Percentiles rank a stretch among this genome's conserved stretches.
Conservation (phyloP, 192 early-diverging fungal genomes). For the Paraglomus occultum region DNA sequence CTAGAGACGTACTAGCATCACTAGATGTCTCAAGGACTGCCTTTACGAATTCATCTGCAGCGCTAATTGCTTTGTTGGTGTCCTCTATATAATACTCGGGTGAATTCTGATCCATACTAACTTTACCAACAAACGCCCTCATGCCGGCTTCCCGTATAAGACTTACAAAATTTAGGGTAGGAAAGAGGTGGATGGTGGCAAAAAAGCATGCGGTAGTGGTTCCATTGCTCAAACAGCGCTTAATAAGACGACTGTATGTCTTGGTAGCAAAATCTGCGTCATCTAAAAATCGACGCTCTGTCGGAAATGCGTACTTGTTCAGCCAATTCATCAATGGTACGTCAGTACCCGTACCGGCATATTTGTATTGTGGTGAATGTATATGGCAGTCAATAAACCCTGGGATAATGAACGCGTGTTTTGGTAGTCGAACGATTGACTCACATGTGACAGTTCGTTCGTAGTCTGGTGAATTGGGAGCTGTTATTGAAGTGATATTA, state of each 20-base stretch:
- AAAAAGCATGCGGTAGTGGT: slow-evolving; percentile 83
- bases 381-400: slow-evolving; percentile 83
- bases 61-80: slow-evolving; percentile 51
- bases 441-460: too few species aligned
- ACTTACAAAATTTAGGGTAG: slow-evolving; percentile 61
- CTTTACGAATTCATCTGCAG: slow-evolving; percentile 54
- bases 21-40: slow-evolving; percentile 33
- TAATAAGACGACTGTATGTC: slow-evolving; percentile 57
- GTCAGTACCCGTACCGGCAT: slow-evolving; percentile 76
- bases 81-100: slow-evolving; percentile 67
- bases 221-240: slow-evolving; percentile 64
- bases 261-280: slow-evolving; percentile 55
- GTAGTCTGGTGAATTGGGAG: too few species aligned
- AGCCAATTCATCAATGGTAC: slow-evolving; percentile 80
- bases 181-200: slow-evolving; percentile 72
- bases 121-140: slow-evolving; percentile 81
- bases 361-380: slow-evolving; percentile 82
- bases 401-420: slow-evolving; percentile 69
- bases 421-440: slow-evolving; percentile 31
- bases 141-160: slow-evolving; percentile 63
- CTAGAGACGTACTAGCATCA: slow-evolving; percentile 30
- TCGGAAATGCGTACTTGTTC: slow-evolving; percentile 75
- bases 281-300: slow-evolving; percentile 59
- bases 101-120: slow-evolving; percentile 78
- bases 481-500: too few species aligned